These are phyloP conservation scores for Phialophora chinensis DNA, from an alignment of 2,329 filamentous ascomycete genomes.

Conservation along the genomic window DNA sequence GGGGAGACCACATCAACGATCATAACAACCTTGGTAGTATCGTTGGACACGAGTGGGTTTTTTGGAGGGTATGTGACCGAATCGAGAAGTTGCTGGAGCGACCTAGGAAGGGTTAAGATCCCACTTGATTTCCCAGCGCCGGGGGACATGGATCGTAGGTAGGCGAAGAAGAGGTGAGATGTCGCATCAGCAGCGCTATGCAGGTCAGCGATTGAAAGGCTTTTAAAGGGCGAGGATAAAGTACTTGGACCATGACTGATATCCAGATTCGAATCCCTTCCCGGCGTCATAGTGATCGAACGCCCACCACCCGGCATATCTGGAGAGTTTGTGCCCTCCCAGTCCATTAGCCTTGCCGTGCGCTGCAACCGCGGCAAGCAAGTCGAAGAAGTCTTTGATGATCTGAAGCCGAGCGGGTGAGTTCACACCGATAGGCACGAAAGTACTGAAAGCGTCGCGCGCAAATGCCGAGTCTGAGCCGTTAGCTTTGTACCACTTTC, in stretches of 20 bases:
- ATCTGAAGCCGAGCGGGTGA: constrained; percentile 84
- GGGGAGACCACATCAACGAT: constrained; percentile 94
- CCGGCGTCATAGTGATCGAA: constrained; percentile 88
- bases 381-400: constrained; percentile 95
- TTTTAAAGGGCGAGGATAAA: constrained; percentile 40
- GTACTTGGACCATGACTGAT: constrained; percentile 83
- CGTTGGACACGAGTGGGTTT: constrained; percentile 73
- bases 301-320: constrained; percentile 98
- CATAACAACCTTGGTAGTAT: constrained; percentile 91
- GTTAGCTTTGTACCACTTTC: constrained; percentile 33
- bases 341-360: constrained; percentile 93
- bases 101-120: constrained; percentile 85
- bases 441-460: constrained; percentile 91
- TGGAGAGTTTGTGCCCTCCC: constrained; percentile 88
- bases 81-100: constrained; percentile 85
- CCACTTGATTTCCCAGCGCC: constrained; percentile 72
- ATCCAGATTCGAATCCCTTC: constrained; percentile 92
- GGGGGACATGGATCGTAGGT: constrained; percentile 87
- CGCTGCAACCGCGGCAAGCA: constrained; percentile 86
- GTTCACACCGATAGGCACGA: constrained; percentile 91
- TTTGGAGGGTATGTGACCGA: constrained; percentile 94
- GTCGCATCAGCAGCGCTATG: constrained; percentile 88
- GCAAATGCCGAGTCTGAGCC: constrained; percentile 83
- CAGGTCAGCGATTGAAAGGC: constrained; percentile 12
- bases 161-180: constrained; percentile 97